Conservation (phyloP, 306 rosid species). For the Corylus avellana region DNA sequence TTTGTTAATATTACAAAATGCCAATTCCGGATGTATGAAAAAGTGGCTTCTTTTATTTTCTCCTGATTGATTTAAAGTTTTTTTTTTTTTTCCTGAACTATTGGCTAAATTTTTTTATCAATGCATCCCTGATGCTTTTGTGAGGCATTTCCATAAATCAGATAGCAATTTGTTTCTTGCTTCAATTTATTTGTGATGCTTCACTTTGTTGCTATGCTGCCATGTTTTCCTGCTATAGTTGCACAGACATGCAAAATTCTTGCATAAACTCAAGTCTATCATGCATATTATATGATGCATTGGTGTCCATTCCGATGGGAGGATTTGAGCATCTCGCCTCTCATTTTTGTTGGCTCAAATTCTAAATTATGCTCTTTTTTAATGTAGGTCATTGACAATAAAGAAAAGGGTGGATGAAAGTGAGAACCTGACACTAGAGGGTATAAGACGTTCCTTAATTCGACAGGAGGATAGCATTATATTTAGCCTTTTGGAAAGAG, state of each 20-base stretch:
- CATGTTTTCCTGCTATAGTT: neutral
- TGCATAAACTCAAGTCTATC: neutral
- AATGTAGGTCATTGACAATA: conserved; percentile 54
- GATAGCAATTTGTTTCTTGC: neutral
- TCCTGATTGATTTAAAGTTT: neutral
- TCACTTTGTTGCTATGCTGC: neutral
- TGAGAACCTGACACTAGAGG: conserved; percentile 74
- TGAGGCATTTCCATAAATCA: neutral
- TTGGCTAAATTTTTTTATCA: neutral
- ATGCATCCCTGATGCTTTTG: neutral
- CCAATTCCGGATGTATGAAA: neutral
- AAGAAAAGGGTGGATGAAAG: conserved; percentile 74
- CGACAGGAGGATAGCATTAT: conserved; percentile 95
- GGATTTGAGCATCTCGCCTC: conserved; percentile 5
- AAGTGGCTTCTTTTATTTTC: neutral
- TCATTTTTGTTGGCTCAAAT: conserved; percentile 17
- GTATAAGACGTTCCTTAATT: conserved; percentile 66
- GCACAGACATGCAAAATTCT: neutral
- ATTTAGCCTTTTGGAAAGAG: conserved; percentile 76
- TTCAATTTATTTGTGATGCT: neutral
- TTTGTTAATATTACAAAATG: neutral
- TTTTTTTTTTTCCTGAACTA: neutral
- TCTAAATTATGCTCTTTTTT: conserved; percentile 18
- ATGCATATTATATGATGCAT: neutral
- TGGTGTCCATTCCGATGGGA: conserved; percentile 11